These are phyloP conservation scores for Nannizziopsis arthrosporioides DNA, from an alignment of 2,329 filamentous ascomycete species.

Conservation along the genomic window DNA sequence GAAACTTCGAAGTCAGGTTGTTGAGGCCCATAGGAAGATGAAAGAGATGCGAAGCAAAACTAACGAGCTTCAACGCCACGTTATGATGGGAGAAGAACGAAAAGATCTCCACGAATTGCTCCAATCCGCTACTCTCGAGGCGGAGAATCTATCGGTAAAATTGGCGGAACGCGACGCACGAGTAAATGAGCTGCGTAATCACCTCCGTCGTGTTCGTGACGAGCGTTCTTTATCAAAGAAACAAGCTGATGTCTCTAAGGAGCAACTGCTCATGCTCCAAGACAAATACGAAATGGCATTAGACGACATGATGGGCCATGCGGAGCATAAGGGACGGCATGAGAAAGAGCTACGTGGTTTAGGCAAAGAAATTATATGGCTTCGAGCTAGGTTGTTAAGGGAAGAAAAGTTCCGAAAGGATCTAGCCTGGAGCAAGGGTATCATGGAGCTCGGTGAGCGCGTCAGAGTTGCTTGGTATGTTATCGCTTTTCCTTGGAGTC, in stretches of 20 bases:
- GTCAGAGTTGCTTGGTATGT: slow-evolving; percentile 64
- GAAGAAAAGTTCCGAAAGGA: slow-evolving; percentile 71
- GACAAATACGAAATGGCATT: slow-evolving; percentile 54
- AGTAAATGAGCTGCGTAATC: slow-evolving; percentile 44
- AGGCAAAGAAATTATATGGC: slow-evolving; percentile 80
- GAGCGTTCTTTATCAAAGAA: slow-evolving; percentile 34
- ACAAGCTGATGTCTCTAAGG: slow-evolving; percentile 30
- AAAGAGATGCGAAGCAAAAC: slow-evolving; percentile 44
- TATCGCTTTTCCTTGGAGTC: slow-evolving; percentile 7
- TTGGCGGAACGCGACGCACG: slow-evolving; percentile 57
- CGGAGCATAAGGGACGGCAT: slow-evolving; percentile 36
- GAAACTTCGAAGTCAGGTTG: slow-evolving; percentile 50
- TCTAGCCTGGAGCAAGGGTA: slow-evolving; percentile 75
- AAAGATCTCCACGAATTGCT: slow-evolving; percentile 37
- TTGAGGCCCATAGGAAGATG: slow-evolving; percentile 48
- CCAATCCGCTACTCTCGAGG: slow-evolving; percentile 38
- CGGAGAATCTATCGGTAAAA: slow-evolving; percentile 59
- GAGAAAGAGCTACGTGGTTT: slow-evolving; percentile 66
- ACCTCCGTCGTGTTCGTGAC: slow-evolving; percentile 52
- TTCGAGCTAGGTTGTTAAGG: slow-evolving; percentile 67
- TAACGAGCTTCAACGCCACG: slow-evolving; percentile 42
- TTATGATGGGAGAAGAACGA: slow-evolving; percentile 35
- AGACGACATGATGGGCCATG: slow-evolving; percentile 33
- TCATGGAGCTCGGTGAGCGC: slow-evolving; percentile 66
- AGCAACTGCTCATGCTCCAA: slow-evolving; percentile 38